These are phyloP conservation scores for Bocquillonia castaneifolia DNA, from an alignment of 441 rosid genomes.

Conservation along the genomic window DNA sequence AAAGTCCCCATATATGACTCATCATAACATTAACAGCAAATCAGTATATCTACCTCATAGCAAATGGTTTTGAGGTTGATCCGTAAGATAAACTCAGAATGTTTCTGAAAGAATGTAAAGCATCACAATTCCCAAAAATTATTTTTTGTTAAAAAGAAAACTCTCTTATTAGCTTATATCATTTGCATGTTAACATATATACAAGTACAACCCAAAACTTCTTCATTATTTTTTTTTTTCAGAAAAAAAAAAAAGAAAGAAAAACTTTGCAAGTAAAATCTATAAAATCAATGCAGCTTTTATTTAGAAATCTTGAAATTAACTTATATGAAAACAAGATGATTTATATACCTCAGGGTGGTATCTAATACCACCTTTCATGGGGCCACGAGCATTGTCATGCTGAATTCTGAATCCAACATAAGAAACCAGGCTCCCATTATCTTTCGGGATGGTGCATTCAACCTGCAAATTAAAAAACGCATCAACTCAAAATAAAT, in stretches of 20 bases:
- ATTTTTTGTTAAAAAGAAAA: no score
- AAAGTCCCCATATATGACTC: background rate
- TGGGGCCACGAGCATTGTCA: slow-evolving; percentile 74
- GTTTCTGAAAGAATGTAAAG: background rate
- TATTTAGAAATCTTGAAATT: background rate
- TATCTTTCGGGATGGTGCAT: slow-evolving; percentile 66
- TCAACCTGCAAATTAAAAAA: slow-evolving; percentile 46
- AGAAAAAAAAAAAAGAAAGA: background rate
- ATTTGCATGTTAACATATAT: no score
- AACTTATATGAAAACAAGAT: background rate
- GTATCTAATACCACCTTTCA: slow-evolving; percentile 75
- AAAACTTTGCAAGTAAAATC: background rate
- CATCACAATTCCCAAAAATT: no score
- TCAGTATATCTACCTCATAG: background rate
- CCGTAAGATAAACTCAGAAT: background rate
- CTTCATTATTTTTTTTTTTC: no score
- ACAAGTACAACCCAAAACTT: no score
- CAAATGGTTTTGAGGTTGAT: background rate
- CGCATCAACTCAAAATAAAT: background rate
- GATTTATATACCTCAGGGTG: slow-evolving; percentile 51
- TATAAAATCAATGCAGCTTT: background rate
- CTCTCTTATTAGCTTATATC: no score
- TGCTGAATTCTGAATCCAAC: slow-evolving; percentile 74
- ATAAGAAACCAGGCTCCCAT: slow-evolving; percentile 59
- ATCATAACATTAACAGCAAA: background rate